Evolutionary conservation across 148 eudicot species (phyloP), one percentile per base, ranked within the genome.

Genomic region (Rhododendron ferrugineum): DNA sequence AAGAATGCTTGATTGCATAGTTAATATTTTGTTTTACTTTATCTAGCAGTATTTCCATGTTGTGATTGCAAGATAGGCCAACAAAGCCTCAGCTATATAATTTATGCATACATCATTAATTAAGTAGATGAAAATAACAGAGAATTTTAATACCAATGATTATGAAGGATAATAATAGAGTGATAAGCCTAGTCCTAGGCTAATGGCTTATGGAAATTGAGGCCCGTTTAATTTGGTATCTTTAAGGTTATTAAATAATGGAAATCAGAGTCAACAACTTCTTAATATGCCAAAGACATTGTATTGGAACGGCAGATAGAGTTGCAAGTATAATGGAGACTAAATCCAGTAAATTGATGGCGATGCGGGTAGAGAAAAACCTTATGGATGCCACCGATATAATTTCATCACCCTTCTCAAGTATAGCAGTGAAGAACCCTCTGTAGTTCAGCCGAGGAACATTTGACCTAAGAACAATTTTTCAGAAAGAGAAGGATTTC

Each of bases 331-430:
- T 16, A 52, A 26, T 0, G 6, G 74, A 62, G 11, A 23, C 30
- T 8, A 62, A 62, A 62, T 62, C 42, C 18, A 40, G 16, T 34
- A 64, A 80, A 80, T 26, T 60, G 22, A 47, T 54, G 14, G n/a
- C 32, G 18, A 70, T 75, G 78, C 15, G 70, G 79, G 80, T 44
- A 62, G 26, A 60, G 66, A 76, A 76, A 13, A 87, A 96, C 98
- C 98, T 93, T 93, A 93, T 86, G 46, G 96, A 90, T 88, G 98
- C 98, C 50, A 90, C 98, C 23, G 94, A 83, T 60, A 94, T 86
- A 16, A 94, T 75, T 86, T 94, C 96, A 86, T 96, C 97, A 83
- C 92, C 98, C 89, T 88, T 94, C 92, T 96, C 97, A n/a, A 96
- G 88, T 87, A 96, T 85, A 87, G 92, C 87, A 82, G 96, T 94